Evolutionary conservation across 2,329 filamentous ascomycete species (phyloP).

Genomic region (Pseudohalonectria lignicola): DNA sequence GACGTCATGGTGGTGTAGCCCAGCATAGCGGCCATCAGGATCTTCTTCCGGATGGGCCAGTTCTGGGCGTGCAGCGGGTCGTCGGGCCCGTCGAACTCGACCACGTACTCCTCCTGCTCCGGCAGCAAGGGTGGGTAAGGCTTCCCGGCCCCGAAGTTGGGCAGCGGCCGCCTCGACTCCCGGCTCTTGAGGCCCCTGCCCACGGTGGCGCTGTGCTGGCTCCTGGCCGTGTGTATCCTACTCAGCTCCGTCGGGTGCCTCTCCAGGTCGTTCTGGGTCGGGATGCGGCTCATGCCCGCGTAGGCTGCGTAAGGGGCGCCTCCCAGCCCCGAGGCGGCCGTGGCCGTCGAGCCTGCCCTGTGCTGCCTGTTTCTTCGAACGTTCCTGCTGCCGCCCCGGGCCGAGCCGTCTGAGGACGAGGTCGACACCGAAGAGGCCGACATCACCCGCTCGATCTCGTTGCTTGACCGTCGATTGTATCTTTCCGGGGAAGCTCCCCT

Average conservation of each 20-base stretch:
- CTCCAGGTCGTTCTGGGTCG: slow-evolving; percentile 57
- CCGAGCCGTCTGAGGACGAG: slow-evolving; percentile 26
- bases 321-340: too few relatives aligned
- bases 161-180: slow-evolving; percentile 42
- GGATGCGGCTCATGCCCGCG: slow-evolving; percentile 45
- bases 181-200: slow-evolving; percentile 33
- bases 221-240: slow-evolving; percentile 59
- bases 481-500: slow-evolving; percentile 29
- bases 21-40: slow-evolving; percentile 55
- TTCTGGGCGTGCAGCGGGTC: slow-evolving; percentile 84
- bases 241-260: slow-evolving; percentile 57
- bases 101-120: slow-evolving; percentile 61
- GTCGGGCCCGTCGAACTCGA: slow-evolving; percentile 74
- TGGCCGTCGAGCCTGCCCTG: too few relatives aligned
- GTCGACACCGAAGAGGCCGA: slow-evolving; percentile 40
- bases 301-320: slow-evolving; percentile 19
- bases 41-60: slow-evolving; percentile 71
- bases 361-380: too few relatives aligned
- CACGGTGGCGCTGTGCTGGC: slow-evolving; percentile 64
- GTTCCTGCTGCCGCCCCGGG: neutral
- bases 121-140: slow-evolving; percentile 60
- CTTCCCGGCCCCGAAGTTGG: slow-evolving; percentile 63
- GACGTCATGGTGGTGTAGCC: slow-evolving; percentile 63
- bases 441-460: slow-evolving; percentile 45
- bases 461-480: slow-evolving; percentile 11